Percentiles rank a stretch among this genome's conserved stretches.
These are phyloP conservation scores for Aegilops tauschii DNA, from an alignment of 176 grass and related monocot species.

Conservation along the genomic window DNA sequence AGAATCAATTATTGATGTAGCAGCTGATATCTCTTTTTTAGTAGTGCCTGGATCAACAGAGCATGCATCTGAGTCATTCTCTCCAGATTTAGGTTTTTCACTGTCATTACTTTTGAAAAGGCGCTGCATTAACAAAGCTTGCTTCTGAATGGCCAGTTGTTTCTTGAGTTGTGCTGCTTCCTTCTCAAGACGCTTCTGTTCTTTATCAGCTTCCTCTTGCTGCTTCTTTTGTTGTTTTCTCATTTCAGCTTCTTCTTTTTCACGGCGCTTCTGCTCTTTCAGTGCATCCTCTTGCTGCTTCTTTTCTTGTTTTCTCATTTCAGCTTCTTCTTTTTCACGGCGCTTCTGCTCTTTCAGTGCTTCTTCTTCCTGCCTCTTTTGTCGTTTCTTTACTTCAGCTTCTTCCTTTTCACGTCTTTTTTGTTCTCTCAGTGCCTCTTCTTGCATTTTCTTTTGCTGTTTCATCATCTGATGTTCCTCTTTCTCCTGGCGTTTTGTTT, in stretches of 20 bases:
- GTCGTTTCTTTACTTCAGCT: constrained; percentile 65
- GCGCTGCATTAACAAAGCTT: constrained; percentile 86
- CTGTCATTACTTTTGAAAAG: constrained; percentile 76
- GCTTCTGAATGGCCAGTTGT: constrained; percentile 65
- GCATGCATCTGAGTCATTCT: constrained; percentile 19
- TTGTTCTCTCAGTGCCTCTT: constrained; percentile 58
- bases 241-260: constrained; percentile 85
- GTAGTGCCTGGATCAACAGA: constrained; percentile 16
- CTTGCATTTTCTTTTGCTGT: constrained; percentile 48
- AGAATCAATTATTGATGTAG: constrained; percentile 77
- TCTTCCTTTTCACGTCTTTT: constrained; percentile 66
- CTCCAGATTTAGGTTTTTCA: constrained; percentile 42
- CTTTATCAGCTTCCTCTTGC: constrained; percentile 80
- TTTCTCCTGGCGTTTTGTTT: constrained; percentile 64
- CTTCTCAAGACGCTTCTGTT: constrained; percentile 79
- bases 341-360: constrained; percentile 74
- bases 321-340: constrained; percentile 85
- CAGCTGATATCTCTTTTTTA: constrained; percentile 38
- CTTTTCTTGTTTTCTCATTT: constrained; percentile 73
- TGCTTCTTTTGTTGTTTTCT: constrained; percentile 78
- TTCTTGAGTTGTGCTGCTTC: constrained; percentile 77
- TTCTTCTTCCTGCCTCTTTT: constrained; percentile 71
- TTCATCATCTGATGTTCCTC: constrained; percentile 62
- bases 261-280: constrained; percentile 71
- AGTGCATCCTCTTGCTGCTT: constrained; percentile 75